Conservation (phyloP, 768 basidiomycete species). For the Tricholoma sp. region DNA sequence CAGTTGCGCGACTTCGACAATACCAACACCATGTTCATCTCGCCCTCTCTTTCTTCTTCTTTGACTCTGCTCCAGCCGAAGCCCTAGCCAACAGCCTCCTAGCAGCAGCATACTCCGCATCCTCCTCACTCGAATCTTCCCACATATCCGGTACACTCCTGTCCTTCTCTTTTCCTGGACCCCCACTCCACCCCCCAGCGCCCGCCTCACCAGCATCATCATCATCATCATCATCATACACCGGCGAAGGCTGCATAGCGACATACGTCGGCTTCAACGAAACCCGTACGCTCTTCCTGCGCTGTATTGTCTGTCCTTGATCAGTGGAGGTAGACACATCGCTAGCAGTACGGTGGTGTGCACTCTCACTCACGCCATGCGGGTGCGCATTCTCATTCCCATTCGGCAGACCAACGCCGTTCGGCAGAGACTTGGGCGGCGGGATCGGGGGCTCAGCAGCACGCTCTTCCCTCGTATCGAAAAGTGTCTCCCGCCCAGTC, state of each 20-base stretch:
- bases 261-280: constrained; percentile 76
- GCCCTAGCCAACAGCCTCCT: constrained; percentile 45
- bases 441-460: neutral
- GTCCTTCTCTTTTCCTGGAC: constrained; percentile 8
- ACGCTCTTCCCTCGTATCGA: constrained; percentile 22
- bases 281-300: constrained; percentile 73
- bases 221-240: constrained; percentile 44
- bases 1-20: too few species aligned
- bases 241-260: constrained; percentile 45
- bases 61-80: constrained; percentile 10
- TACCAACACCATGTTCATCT: neutral
- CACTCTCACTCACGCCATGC: constrained; percentile 5
- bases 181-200: constrained; percentile 17
- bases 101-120: constrained; percentile 60
- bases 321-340: neutral
- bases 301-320: constrained; percentile 11
- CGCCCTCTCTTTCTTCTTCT: constrained; percentile 26
- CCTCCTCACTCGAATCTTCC: constrained; percentile 76
- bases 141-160: constrained; percentile 39
- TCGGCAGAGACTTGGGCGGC: neutral
- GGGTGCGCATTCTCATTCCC: neutral
- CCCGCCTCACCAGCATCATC: constrained; percentile 13
- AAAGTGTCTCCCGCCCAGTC: constrained; percentile 54
- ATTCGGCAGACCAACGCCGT: neutral
- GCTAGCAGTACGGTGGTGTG: constrained; percentile 10